Conservation (phyloP, 441 rosid genomes). For the Kokia cookei region DNA sequence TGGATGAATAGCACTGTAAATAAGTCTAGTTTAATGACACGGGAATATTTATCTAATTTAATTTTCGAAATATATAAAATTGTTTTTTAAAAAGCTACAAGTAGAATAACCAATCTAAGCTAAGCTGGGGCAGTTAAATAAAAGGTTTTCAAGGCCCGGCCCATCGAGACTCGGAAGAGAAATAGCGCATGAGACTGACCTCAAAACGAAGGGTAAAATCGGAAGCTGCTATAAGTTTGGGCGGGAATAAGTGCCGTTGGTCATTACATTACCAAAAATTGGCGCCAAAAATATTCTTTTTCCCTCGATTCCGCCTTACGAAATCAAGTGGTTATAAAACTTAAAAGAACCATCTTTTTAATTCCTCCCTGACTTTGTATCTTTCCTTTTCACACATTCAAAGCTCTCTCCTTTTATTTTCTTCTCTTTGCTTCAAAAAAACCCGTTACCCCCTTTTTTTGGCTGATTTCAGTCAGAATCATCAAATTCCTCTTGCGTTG, state of each 20-base stretch:
- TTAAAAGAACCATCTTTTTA: neutral
- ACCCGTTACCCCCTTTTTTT: neutral
- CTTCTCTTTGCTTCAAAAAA: neutral
- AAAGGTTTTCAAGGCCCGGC: too few species aligned
- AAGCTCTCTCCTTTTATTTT: slow-evolving; percentile 18
- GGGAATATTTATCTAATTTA: too few species aligned
- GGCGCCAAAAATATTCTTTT: slow-evolving; percentile 56
- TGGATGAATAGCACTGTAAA: too few species aligned
- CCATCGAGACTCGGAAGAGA: too few species aligned
- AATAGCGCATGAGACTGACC: neutral
- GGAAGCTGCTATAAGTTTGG: slow-evolving; percentile 7
- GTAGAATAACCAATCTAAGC: too few species aligned
- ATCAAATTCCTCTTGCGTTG: too few species aligned
- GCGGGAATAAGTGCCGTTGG: slow-evolving; percentile 97
- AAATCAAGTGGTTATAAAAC: neutral
- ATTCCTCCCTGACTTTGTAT: slow-evolving; percentile 8
- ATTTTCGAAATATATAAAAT: too few species aligned
- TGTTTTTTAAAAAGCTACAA: too few species aligned
- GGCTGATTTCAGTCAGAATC: neutral
- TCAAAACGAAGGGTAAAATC: slow-evolving; percentile 20
- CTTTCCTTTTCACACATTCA: slow-evolving; percentile 15
- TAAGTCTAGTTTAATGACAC: too few species aligned
- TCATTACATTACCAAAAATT: slow-evolving; percentile 21
- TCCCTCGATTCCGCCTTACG: neutral
- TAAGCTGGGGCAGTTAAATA: too few species aligned